These are phyloP conservation scores for Bruguiera gymnorhiza DNA, from an alignment of 345 rosid genomes.

Conservation along the genomic window DNA sequence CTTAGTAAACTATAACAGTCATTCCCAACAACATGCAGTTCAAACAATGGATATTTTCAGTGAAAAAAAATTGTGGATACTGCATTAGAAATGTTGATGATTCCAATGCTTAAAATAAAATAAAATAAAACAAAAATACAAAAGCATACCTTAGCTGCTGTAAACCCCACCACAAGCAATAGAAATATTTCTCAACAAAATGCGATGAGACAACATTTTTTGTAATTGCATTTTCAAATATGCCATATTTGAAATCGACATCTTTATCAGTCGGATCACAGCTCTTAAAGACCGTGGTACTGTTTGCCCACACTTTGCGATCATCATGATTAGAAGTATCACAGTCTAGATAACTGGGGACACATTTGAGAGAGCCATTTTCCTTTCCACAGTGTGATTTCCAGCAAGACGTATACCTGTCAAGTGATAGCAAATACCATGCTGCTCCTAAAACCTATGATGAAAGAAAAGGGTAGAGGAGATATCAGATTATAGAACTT, in stretches of 20 bases:
- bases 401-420: slow-evolving; percentile 83
- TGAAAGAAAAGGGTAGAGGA: background rate
- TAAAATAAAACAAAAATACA: background rate
- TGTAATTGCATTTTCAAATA: slow-evolving; percentile 58
- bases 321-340: slow-evolving; percentile 31
- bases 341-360: slow-evolving; percentile 53
- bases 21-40: too few relatives aligned
- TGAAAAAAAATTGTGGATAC: background rate
- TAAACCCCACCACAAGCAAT: slow-evolving; percentile 93
- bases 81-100: background rate
- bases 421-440: slow-evolving; percentile 84
- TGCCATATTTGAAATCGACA: slow-evolving; percentile 56
- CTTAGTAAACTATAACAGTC: background rate
- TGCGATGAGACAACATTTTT: slow-evolving; percentile 61
- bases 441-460: slow-evolving; percentile 77
- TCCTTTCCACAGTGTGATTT: slow-evolving; percentile 62
- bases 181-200: slow-evolving; percentile 66
- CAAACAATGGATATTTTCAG: background rate
- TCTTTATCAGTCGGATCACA: slow-evolving; percentile 48
- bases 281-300: slow-evolving; percentile 51
- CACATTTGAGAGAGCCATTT: slow-evolving; percentile 32
- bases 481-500: background rate
- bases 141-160: slow-evolving; percentile 77
- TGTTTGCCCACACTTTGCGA: slow-evolving; percentile 48
- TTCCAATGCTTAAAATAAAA: background rate